Conservation (phyloP, 2,329 filamentous ascomycete genomes). For the Myriosclerotinia scirpicola region DNA sequence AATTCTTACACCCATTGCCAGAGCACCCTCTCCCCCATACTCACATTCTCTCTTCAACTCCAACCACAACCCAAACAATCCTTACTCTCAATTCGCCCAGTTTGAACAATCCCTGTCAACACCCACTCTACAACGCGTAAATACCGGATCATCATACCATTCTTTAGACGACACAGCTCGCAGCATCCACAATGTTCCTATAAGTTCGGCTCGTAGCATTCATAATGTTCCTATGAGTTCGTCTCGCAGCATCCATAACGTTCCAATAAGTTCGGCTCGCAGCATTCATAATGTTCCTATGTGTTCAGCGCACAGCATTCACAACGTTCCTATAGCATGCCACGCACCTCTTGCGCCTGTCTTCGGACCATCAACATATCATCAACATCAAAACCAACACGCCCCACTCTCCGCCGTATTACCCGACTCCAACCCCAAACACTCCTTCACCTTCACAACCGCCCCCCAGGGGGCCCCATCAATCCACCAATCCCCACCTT, state of each 20-base stretch:
- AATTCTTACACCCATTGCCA: neutral
- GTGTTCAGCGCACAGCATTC: neutral
- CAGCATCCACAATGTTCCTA: slow-evolving; percentile 2
- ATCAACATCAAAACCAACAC: neutral
- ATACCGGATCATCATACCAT: slow-evolving; percentile 15
- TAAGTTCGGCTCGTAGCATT: slow-evolving; percentile 8
- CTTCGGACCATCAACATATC: slow-evolving; percentile 5
- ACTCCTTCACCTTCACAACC: slow-evolving; percentile 23
- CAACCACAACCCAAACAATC: slow-evolving; percentile 15
- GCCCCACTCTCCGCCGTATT: slow-evolving; percentile 14
- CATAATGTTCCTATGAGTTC: slow-evolving; percentile 9
- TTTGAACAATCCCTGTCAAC: slow-evolving; percentile 21
- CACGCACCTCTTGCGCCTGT: neutral
- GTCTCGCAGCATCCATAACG: slow-evolving; percentile 2
- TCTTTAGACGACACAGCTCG: slow-evolving; percentile 13
- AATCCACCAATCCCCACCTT: neutral
- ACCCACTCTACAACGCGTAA: slow-evolving; percentile 16
- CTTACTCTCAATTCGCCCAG: slow-evolving; percentile 23
- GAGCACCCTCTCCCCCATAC: slow-evolving; percentile 4
- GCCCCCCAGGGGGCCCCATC: slow-evolving; percentile 3
- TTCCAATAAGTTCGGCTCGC: neutral
- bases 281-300: slow-evolving; percentile 14
- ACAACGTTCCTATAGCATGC: neutral
- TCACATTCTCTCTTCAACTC: neutral
- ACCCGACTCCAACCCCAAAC: slow-evolving; percentile 17